These are phyloP conservation scores for Mycena alexandri DNA, from an alignment of 768 basidiomycete genomes.

Conservation along the genomic window DNA sequence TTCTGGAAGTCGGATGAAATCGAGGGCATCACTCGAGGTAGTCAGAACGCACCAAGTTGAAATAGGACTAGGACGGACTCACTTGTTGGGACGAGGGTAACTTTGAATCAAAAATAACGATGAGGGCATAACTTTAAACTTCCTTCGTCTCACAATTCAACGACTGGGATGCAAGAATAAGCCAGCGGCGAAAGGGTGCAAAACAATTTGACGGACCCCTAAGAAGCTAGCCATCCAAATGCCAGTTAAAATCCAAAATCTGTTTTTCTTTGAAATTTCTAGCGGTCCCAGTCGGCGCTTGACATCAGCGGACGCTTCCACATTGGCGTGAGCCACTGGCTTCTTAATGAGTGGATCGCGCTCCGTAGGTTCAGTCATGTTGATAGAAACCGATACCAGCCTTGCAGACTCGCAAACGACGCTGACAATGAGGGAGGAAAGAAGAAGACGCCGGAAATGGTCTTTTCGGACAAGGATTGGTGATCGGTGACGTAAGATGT, in stretches of 20 bases:
- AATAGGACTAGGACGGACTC: not conserved
- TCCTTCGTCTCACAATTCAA: constrained; percentile 31
- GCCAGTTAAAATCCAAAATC: constrained; percentile 28
- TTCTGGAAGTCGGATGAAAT: constrained; percentile 85
- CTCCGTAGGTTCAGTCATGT: constrained; percentile 30
- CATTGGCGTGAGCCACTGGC: not conserved
- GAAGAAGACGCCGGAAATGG: too few relatives aligned
- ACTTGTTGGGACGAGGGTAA: constrained; percentile 36
- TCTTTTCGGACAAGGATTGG: too few relatives aligned
- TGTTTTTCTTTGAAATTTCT: constrained; percentile 27
- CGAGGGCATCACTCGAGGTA: constrained; percentile 72
- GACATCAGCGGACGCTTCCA: not conserved
- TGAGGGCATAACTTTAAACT: not conserved
- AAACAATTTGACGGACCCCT: constrained; percentile 21
- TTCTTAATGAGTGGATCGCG: constrained; percentile 33
- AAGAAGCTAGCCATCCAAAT: constrained; percentile 31
- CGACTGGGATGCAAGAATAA: constrained; percentile 20
- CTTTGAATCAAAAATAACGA: constrained; percentile 1
- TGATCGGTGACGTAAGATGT: too few relatives aligned
- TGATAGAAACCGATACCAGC: too few relatives aligned
- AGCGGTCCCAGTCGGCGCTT: constrained; percentile 30
- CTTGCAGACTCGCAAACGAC: too few relatives aligned
- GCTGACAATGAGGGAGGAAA: too few relatives aligned
- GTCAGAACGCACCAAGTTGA: not conserved
- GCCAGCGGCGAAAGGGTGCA: not conserved